A percentile compares a stretch with the other conserved stretches of the same genome.
Evolutionary conservation across 345 rosid species (phyloP).

Genomic region (Laguncularia racemosa): DNA sequence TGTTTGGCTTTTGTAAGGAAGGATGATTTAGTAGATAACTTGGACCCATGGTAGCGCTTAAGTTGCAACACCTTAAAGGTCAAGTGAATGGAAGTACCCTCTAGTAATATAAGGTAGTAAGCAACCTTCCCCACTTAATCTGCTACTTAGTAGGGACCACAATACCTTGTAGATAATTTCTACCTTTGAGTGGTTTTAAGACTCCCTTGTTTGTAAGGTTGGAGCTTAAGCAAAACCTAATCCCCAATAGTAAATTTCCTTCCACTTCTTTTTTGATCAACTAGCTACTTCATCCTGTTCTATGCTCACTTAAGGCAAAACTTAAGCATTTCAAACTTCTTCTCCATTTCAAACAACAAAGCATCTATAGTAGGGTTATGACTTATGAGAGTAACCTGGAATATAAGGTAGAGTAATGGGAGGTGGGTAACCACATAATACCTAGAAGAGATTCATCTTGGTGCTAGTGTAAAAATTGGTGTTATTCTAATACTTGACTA

Average conservation of each 20-base stretch:
- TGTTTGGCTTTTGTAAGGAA: not conserved
- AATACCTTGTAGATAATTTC: not conserved
- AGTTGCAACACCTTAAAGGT: too few relatives aligned
- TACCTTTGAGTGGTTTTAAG: not conserved
- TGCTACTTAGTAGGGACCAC: not conserved
- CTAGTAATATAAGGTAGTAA: too few relatives aligned
- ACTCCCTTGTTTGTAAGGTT: not conserved
- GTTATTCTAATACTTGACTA: conserved; percentile 2
- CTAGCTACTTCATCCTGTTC: conserved; percentile 3
- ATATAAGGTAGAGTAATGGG: not conserved
- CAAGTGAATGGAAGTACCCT: too few relatives aligned
- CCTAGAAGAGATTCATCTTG: conserved; percentile 1
- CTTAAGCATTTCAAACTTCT: not conserved
- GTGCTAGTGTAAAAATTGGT: not conserved
- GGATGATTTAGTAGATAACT: not conserved
- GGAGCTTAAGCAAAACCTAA: conserved; percentile 2
- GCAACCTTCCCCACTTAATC: too few relatives aligned
- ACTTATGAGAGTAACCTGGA: not conserved
- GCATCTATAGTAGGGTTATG: not conserved
- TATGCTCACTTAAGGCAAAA: not conserved
- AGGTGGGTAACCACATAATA: not conserved
- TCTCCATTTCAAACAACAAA: not conserved
- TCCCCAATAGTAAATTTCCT: not conserved
- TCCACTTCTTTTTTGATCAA: not conserved
- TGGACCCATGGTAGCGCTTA: not conserved